Conservation (phyloP, 2,329 filamentous ascomycete genomes). For the Ophiostoma sp. region DNA sequence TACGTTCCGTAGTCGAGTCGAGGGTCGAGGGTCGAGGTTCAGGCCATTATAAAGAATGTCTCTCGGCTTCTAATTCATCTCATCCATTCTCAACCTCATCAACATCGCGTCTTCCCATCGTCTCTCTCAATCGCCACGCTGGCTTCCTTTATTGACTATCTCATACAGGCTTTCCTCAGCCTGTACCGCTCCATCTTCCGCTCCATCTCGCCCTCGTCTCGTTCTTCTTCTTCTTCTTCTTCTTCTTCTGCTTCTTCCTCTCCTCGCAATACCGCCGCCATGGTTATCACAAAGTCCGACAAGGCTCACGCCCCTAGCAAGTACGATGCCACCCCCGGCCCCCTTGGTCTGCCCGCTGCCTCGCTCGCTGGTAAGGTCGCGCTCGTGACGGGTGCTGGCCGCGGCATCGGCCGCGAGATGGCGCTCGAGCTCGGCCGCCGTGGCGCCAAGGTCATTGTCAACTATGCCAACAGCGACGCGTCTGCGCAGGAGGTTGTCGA, state of each 20-base stretch:
- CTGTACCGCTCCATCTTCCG: conserved; percentile 17
- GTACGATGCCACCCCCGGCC: conserved; percentile 33
- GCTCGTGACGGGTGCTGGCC: conserved; percentile 35
- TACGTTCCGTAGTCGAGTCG: background rate
- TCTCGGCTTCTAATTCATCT: background rate
- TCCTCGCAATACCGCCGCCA: conserved; percentile 22
- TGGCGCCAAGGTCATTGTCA: conserved; percentile 34
- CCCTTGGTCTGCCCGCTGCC: conserved; percentile 31
- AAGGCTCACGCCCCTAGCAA: conserved; percentile 27
- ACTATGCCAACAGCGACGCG: conserved; percentile 31
- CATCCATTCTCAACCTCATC: background rate
- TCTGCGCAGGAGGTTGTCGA: conserved; percentile 27
- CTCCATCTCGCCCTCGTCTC: background rate
- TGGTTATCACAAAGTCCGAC: conserved; percentile 25
- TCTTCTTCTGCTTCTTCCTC: background rate
- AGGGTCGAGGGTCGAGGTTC: background rate
- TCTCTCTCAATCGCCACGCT: background rate
- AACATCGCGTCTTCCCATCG: background rate
- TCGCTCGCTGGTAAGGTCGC: conserved; percentile 30
- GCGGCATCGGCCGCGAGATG: conserved; percentile 59
- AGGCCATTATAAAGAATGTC: too few relatives aligned
- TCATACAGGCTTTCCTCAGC: conserved; percentile 15
- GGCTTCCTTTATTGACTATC: conserved; percentile 18
- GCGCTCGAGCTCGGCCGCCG: conserved; percentile 40
- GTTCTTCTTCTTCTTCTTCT: background rate